Percentiles rank a stretch among this genome's conserved stretches.
Conservation (phyloP, 306 rosid genomes). For the Vachellia collinsii region DNA sequence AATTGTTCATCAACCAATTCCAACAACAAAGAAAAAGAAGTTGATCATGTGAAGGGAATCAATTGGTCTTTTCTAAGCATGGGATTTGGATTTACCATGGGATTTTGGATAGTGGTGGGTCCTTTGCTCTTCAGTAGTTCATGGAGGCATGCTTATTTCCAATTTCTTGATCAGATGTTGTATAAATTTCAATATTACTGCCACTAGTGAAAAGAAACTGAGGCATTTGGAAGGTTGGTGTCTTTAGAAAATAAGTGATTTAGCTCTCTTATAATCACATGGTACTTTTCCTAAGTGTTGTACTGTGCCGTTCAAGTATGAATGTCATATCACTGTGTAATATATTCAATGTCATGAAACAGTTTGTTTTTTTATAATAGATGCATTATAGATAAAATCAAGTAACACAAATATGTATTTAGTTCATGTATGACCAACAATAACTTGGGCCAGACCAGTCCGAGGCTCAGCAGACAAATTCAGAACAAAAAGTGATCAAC, state of each 20-base stretch:
- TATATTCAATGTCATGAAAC: not conserved
- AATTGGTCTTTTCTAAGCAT: not conserved
- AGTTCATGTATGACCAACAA: too few species aligned
- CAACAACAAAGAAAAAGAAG: not conserved
- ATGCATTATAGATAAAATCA: not conserved
- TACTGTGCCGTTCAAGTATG: too few species aligned
- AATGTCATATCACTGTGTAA: too few species aligned
- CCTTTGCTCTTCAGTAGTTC: not conserved
- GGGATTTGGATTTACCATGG: not conserved
- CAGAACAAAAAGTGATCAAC: too few species aligned
- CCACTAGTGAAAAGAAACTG: too few species aligned
- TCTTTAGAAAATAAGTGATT: not conserved
- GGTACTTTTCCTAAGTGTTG: too few species aligned
- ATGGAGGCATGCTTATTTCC: not conserved
- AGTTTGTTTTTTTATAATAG: too few species aligned
- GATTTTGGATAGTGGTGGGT: not conserved
- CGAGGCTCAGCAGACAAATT: too few species aligned
- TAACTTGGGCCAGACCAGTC: too few species aligned
- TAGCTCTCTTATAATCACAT: not conserved
- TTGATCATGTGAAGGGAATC: not conserved
- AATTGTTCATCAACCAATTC: not conserved
- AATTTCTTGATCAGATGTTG: too few species aligned
- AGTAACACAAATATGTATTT: not conserved
- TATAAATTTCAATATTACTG: too few species aligned
- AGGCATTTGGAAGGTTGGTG: too few species aligned